Evolutionary conservation across 1,284 basidiomycete species (phyloP), one percentile per base, ranked within the genome.

Genomic region (Xerocomus minutiporus): DNA sequence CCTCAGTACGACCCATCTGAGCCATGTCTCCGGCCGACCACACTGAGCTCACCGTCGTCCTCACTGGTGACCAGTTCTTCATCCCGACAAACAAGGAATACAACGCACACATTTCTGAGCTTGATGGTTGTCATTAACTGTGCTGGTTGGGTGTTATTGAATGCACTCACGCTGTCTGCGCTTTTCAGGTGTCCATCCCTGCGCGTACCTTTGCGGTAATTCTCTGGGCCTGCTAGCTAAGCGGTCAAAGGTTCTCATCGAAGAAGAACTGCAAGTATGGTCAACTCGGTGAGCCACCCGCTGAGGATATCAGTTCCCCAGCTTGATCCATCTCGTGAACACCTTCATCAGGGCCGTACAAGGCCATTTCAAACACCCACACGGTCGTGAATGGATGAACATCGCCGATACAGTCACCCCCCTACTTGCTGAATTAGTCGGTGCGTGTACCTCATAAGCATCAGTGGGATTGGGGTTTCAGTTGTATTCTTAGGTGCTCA

Each of bases 181-280:
- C 55, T 41, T 50, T 41, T 58, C 56, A 80, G 77, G 67, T 75
- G 80, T 83, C 57, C 68, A 70, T 51, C 73, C 77, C 52, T 83
- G 83, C 67, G 83, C 87, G 39, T 99, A 99, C 71, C 84, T 99
- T 48, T 97, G 93, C 70, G 97, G 96, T 43, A 99, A 99, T 74
- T 97, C 94, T 41, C 81, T 99, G 4, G 96, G 96, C 1, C 79
- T 88, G 45, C 76, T 94, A 61, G 82, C 89, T 41, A 91, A 86
- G 67, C 77, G 82, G 38, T 86, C 92, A 23, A 78, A 82, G 55
- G 65, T 79, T 61, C 78, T 93, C 50, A 74, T 99, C 31, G 72
- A 89, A 60, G 84, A 96, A 70, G 97, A 99, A 71, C 71, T 99
- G 44, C 73, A 83, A 48, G 86, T 88, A n/a, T 99, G 96, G 97